phyloP scores from a whole-genome alignment of 768 basidiomycete genomes.

The Termitomyces sp. region DNA sequence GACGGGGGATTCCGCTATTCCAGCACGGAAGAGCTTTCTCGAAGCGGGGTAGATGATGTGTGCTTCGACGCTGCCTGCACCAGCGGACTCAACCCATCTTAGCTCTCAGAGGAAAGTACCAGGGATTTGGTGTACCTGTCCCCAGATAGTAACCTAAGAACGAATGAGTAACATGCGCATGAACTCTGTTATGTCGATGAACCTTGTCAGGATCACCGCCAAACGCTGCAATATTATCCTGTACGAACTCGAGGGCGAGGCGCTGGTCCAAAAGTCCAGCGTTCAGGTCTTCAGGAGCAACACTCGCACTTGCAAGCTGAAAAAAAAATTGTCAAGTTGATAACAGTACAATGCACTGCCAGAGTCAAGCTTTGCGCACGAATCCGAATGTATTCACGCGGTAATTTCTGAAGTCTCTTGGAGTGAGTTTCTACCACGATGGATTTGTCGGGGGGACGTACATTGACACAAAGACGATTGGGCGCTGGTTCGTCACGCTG shows the following conservation, averaged over 20 bases:
- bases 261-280: constrained; percentile 58
- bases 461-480: constrained; percentile 52
- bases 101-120: neutral
- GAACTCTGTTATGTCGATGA: neutral
- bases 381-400: constrained; percentile 57
- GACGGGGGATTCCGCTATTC: constrained; percentile 47
- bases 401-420: constrained; percentile 38
- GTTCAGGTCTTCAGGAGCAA: constrained; percentile 47
- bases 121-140: constrained; percentile 12
- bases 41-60: constrained; percentile 39
- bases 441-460: constrained; percentile 16
- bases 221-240: neutral
- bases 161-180: neutral
- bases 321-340: neutral
- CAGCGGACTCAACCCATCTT: constrained; percentile 34
- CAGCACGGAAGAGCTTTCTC: constrained; percentile 42
- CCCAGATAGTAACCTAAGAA: constrained; percentile 50
- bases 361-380: constrained; percentile 22
- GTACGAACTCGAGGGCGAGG: neutral
- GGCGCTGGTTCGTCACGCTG: constrained; percentile 41
- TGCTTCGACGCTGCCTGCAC: constrained; percentile 44
- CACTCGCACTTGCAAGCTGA: constrained; percentile 43
- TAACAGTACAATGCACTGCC: neutral
- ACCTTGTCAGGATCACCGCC: neutral
- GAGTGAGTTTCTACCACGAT: neutral